Percentiles rank a stretch among this genome's conserved stretches.
Evolutionary conservation across 2,329 filamentous ascomycete genomes (phyloP).

Genomic region (Apiospora saccharicola): DNA sequence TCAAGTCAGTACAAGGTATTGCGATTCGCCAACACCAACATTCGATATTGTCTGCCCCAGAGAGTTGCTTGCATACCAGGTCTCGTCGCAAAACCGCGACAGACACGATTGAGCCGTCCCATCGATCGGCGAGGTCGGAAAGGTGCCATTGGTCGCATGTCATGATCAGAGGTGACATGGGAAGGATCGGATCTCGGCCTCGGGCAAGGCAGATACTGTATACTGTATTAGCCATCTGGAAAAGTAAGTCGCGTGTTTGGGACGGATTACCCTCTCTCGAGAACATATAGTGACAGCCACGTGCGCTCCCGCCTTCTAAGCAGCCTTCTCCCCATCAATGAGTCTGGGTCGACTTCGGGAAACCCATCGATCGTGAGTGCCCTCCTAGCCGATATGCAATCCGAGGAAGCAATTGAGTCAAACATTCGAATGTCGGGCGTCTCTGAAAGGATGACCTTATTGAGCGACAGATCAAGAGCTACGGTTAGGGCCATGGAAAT

Average conservation of each 20-base stretch:
- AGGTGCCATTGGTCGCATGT: conserved; percentile 75
- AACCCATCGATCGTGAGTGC: conserved; percentile 75
- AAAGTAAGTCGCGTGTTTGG: neutral
- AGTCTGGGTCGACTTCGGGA: conserved; percentile 65
- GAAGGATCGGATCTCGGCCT: conserved; percentile 73
- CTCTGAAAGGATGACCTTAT: conserved; percentile 71
- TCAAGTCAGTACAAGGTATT: conserved; percentile 18
- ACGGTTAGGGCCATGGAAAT: conserved; percentile 74
- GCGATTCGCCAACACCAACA: too few species aligned
- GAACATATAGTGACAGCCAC: conserved; percentile 76
- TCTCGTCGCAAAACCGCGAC: conserved; percentile 75
- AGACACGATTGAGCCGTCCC: conserved; percentile 75
- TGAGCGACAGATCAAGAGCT: conserved; percentile 72
- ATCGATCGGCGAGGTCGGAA: conserved; percentile 67
- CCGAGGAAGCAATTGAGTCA: conserved; percentile 64
- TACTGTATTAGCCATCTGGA: conserved; percentile 31
- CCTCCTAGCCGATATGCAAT: conserved; percentile 72
- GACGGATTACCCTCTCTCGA: conserved; percentile 67
- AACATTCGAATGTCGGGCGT: conserved; percentile 48
- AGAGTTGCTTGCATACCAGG: conserved; percentile 53
- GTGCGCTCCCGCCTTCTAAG: conserved; percentile 71
- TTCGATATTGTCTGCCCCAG: too few species aligned
- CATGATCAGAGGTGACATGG: conserved; percentile 69
- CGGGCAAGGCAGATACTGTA: conserved; percentile 71
- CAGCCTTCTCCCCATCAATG: conserved; percentile 66